A percentile compares a stretch with the other conserved stretches of the same genome.
Conservation (phyloP, 495 filamentous ascomycete genomes). For the Aspergillus wentii region DNA sequence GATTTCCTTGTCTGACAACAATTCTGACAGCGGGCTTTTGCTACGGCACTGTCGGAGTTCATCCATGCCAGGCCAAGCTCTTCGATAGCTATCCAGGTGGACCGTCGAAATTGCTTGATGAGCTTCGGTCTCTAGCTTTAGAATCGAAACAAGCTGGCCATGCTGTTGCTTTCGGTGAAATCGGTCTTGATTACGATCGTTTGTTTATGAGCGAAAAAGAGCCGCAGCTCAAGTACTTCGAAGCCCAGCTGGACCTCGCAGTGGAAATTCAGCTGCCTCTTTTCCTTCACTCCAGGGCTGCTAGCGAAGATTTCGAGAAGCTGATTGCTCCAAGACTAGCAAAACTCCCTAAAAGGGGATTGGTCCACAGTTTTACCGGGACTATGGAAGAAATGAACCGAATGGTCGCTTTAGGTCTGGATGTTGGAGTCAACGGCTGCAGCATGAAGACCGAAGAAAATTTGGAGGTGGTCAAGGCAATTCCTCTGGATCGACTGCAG, state of each 20-base stretch:
- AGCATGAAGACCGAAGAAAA: constrained; percentile 91
- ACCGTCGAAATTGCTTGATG: constrained; percentile 51
- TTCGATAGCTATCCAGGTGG: constrained; percentile 57
- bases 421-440: constrained; percentile 88
- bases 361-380: constrained; percentile 91
- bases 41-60: constrained; percentile 87
- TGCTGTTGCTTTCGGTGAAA: constrained; percentile 84
- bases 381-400: constrained; percentile 75
- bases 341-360: constrained; percentile 61
- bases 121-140: constrained; percentile 54
- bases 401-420: constrained; percentile 68
- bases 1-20: constrained; percentile 3
- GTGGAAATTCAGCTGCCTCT: constrained; percentile 74
- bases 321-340: constrained; percentile 49
- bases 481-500: constrained; percentile 71
- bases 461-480: constrained; percentile 68
- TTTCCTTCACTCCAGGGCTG: constrained; percentile 86
- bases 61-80: constrained; percentile 75
- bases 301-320: constrained; percentile 72
- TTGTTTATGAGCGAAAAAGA: constrained; percentile 72
- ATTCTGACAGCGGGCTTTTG: constrained; percentile 62
- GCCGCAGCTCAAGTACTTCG: constrained; percentile 80
- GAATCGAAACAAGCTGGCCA: constrained; percentile 42
- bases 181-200: constrained; percentile 94
- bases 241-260: constrained; percentile 71